Evolutionary conservation across 2,329 filamentous ascomycete species (phyloP), one percentile per base, ranked within the genome.

Genomic region (Kalmusia sp.): DNA sequence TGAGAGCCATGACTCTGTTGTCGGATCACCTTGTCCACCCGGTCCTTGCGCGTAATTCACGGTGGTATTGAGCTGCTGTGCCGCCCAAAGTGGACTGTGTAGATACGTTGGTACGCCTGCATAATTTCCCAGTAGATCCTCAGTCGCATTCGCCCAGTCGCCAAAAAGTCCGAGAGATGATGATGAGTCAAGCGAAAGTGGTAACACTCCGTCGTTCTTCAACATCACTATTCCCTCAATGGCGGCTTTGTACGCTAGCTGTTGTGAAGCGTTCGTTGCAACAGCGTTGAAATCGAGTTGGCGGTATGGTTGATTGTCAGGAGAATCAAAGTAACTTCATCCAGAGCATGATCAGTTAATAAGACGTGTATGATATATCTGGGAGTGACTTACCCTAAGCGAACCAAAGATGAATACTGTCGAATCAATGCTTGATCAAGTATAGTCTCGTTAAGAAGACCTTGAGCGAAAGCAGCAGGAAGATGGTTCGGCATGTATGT

Each of bases 61-160:
- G 0, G 54, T 63, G 24, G 81, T 70, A 1, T 77, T 76, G 3
- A 80, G 76, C 11, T 77, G 68, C 30, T 81, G 64, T 5, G 83
- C 77, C 6, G 85, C 83, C 22, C 78, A 78, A 0, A 84, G 71
- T 0, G 84, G 85, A 12, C 78, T 80, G 58, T 77, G 79, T 2
- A 83, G 72, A 67, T 83, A 87, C 0, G 83, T 83, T 0, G 86
- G 77, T 2, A 77, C 69, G 28, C 86, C 85, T 46, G 68, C 76
- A 68, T 88, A 88, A 58, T 84, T 85, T 1, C 85, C 86, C 43
- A 84, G 82, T 75, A 88, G 78, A 57, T 85, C 78, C 3, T 72
- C 74, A 2, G 58, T 63, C 2, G 82, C 81, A 51, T 84, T 84
- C 1, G 82, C 84, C 79, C 84, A 87, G 34, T 79, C 78, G 0